phyloP scores from a whole-genome alignment of 495 filamentous ascomycete species.

The Trichoderma orchidacearum region DNA sequence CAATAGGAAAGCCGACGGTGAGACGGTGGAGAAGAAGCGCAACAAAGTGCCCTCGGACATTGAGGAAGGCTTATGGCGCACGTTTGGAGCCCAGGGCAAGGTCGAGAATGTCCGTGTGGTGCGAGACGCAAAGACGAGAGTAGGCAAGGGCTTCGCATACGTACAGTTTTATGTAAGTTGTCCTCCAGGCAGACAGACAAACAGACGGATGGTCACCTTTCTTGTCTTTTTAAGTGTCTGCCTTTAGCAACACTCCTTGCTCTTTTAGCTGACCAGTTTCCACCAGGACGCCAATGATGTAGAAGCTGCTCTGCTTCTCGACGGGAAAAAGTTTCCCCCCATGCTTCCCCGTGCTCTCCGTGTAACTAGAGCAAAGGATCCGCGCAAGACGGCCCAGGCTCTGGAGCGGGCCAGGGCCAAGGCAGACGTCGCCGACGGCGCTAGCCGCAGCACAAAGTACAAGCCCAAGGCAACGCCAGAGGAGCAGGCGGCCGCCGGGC shows the following conservation, averaged over 20 bases:
- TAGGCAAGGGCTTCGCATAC: conserved; percentile 96
- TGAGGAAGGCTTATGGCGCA: conserved; percentile 90
- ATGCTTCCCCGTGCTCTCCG: conserved; percentile 80
- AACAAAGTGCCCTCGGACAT: conserved; percentile 65
- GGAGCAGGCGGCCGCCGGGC: conserved; percentile 59
- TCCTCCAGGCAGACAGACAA: background rate
- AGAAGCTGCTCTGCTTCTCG: conserved; percentile 71
- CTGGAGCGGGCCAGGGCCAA: conserved; percentile 15
- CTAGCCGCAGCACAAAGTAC: conserved; percentile 29
- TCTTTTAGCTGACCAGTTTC: background rate
- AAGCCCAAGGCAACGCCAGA: conserved; percentile 51
- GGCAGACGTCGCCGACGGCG: conserved; percentile 1
- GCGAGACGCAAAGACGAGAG: conserved; percentile 73
- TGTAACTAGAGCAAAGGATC: conserved; percentile 69
- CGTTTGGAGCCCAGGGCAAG: conserved; percentile 60
- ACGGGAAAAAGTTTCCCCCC: conserved; percentile 86
- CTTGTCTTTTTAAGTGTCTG: background rate
- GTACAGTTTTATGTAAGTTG: conserved; percentile 68
- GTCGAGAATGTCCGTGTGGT: conserved; percentile 93
- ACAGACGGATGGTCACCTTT: no score
- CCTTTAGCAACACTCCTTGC: background rate
- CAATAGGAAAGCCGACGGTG: conserved; percentile 42
- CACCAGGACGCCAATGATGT: conserved; percentile 66
- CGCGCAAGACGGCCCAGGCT: conserved; percentile 50
- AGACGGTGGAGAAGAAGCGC: conserved; percentile 47